A percentile compares a stretch with the other conserved stretches of the same genome.
phyloP scores from a whole-genome alignment of 2,329 filamentous ascomycete genomes.

The Pseudopyricularia cyperi region DNA sequence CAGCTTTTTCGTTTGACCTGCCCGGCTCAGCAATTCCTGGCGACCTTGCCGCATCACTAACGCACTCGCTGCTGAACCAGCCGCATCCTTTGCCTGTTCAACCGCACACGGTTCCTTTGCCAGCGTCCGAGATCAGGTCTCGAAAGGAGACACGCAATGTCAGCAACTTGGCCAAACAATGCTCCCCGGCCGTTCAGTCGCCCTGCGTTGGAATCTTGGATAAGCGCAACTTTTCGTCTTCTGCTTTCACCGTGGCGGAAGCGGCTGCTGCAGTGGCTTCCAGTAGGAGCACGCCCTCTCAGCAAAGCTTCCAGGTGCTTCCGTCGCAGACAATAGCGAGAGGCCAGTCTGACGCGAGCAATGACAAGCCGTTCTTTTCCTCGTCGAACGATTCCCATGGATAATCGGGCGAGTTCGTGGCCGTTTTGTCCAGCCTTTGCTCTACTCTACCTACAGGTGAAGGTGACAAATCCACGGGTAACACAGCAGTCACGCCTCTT shows the following conservation, averaged over 20 bases:
- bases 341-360: conserved; percentile 6
- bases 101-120: conserved; percentile 14
- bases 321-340: conserved; percentile 6
- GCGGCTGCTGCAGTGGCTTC: neutral
- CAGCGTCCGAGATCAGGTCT: conserved; percentile 25
- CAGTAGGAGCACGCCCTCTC: neutral
- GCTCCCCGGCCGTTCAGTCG: conserved; percentile 8
- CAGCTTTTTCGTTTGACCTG: conserved; percentile 8
- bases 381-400: conserved; percentile 16
- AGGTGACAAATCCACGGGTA: neutral
- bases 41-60: conserved; percentile 28
- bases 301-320: neutral
- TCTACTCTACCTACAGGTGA: neutral
- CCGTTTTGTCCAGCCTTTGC: conserved; percentile 14
- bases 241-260: conserved; percentile 16
- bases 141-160: conserved; percentile 28
- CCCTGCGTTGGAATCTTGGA: conserved; percentile 15
- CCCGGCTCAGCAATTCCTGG: conserved; percentile 15
- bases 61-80: conserved; percentile 34
- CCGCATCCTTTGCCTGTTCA: conserved; percentile 23
- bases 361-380: conserved; percentile 15
- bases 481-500: neutral
- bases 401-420: conserved; percentile 17
- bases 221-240: conserved; percentile 26
- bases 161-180: conserved; percentile 1